Base-by-base conservation (phyloP, 306 rosid species). In the Pueraria montana region DNA sequence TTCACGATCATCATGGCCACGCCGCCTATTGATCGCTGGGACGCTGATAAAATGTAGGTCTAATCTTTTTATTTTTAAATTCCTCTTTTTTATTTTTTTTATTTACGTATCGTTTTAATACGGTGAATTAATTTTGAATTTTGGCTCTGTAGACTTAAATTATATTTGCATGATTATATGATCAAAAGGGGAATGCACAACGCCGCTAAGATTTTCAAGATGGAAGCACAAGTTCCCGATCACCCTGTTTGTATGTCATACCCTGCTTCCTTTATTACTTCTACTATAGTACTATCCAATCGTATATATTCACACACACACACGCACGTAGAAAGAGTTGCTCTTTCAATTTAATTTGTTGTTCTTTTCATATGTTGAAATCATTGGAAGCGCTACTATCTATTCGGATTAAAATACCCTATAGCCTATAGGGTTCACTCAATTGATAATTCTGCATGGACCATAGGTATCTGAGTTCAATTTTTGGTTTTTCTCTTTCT, bases 131-230 rank as follows among this genome's bases (percentile, higher is more conserved):
- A n/a, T 72, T 61, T 64, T 10, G 24, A 38, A 16, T 79, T 73
- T 49, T 3, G 3, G 2, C 11, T 71, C 11, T 38, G 2, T 81
- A 91, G 95, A 49, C 45, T 91, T 80, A 50, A 18, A 21, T 2
- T 70, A 6, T 91, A 81, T 76, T 0, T 91, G 79, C 82, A 83
- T 74, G 93, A 91, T 69, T 90, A 91, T 34, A 18, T 90, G 92
- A 36, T 80, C 72, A 90, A 74, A 69, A 90, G 8, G 64, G 88
- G 91, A 46, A 84, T 85, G 91, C 49, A 74, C 14, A 1, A 16
- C 0, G 7, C 91, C 0, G 93, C 93, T 58, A 84, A 40, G 49
- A 75, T 74, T 87, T 91, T 90, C 88, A 76, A 17, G 74, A 27
- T 34, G 14, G 96, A 91, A 78, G 85, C 87, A 0, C 20, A 70